These are phyloP conservation scores for Byssothecium circinans DNA, from an alignment of 2,329 filamentous ascomycete species.

Conservation along the genomic window DNA sequence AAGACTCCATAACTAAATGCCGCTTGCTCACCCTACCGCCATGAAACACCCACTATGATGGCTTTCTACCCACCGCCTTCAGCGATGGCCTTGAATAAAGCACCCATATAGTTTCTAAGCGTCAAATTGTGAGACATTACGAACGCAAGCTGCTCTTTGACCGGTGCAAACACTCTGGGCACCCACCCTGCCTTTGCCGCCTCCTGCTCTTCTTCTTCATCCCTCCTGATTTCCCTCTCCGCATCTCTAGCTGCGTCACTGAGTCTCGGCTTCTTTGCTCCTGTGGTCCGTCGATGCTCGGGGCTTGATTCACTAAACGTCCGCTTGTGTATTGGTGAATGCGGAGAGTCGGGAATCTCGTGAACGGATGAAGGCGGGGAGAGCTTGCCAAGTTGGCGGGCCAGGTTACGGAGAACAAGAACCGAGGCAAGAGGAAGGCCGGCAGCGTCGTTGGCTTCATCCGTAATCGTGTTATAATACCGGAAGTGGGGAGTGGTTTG, in stretches of 20 bases:
- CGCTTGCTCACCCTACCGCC: not conserved
- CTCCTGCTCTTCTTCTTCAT: constrained; percentile 51
- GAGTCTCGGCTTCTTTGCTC: constrained; percentile 49
- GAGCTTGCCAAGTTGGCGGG: constrained; percentile 50
- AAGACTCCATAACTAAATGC: constrained; percentile 1
- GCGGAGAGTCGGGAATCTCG: constrained; percentile 31
- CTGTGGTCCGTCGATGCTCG: constrained; percentile 26
- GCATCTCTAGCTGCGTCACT: constrained; percentile 36
- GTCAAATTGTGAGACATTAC: constrained; percentile 67
- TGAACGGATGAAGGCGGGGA: constrained; percentile 26
- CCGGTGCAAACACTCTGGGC: constrained; percentile 66
- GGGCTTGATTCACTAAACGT: constrained; percentile 31
- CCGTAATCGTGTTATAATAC: constrained; percentile 51
- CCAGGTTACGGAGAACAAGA: constrained; percentile 77
- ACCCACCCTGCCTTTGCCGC: constrained; percentile 64
- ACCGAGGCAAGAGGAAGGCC: constrained; percentile 79
- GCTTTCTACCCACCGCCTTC: constrained; percentile 25
- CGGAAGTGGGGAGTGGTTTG: constrained; percentile 34
- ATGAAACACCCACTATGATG: constrained; percentile 1
- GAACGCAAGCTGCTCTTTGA: constrained; percentile 66
- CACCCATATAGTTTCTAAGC: constrained; percentile 43
- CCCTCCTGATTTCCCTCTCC: constrained; percentile 35
- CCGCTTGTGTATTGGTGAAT: constrained; percentile 35
- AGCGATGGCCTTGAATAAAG: constrained; percentile 39
- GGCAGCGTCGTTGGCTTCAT: constrained; percentile 62